Percentiles rank a stretch among this genome's conserved stretches.
Conservation (phyloP, 1,284 basidiomycete species). For the Athelia psychrophila region DNA sequence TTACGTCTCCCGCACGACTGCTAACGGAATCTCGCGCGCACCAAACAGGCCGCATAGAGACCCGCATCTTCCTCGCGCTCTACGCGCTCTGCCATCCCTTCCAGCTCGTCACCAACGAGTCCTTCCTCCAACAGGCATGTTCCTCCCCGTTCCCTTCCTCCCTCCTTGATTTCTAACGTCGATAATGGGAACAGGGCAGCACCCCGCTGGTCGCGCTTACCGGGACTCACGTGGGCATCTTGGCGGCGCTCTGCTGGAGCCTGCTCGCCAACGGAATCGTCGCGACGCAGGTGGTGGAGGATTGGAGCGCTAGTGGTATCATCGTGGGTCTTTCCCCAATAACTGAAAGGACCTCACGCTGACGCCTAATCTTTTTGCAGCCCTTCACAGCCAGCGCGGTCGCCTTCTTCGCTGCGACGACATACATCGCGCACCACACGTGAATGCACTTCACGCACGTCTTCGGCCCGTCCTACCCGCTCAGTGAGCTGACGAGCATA, state of each 20-base stretch:
- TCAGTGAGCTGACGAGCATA: slow-evolving; percentile 53
- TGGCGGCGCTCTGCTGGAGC: slow-evolving; percentile 74
- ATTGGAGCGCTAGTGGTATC: slow-evolving; percentile 71
- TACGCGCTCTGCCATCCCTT: slow-evolving; percentile 74
- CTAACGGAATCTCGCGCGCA: background rate
- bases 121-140: no score
- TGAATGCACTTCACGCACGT: slow-evolving; percentile 58
- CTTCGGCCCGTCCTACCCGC: slow-evolving; percentile 61
- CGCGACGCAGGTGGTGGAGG: slow-evolving; percentile 80
- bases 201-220: slow-evolving; percentile 67
- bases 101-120: slow-evolving; percentile 76
- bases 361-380: slow-evolving; percentile 40
- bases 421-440: slow-evolving; percentile 79
- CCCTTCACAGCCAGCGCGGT: slow-evolving; percentile 60
- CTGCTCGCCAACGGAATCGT: slow-evolving; percentile 80
- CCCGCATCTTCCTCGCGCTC: slow-evolving; percentile 58
- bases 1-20: background rate
- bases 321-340: slow-evolving; percentile 55
- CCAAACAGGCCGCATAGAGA: slow-evolving; percentile 68
- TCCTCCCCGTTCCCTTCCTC: no score
- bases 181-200: no score
- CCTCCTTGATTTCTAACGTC: no score
- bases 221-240: slow-evolving; percentile 68
- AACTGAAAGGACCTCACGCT: background rate
- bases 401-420: slow-evolving; percentile 66